A percentile compares a stretch with the other conserved stretches of the same genome.
Evolutionary conservation across 371 early-diverging fungal genomes (phyloP).

Genomic region (Saksenaea vasiformis): DNA sequence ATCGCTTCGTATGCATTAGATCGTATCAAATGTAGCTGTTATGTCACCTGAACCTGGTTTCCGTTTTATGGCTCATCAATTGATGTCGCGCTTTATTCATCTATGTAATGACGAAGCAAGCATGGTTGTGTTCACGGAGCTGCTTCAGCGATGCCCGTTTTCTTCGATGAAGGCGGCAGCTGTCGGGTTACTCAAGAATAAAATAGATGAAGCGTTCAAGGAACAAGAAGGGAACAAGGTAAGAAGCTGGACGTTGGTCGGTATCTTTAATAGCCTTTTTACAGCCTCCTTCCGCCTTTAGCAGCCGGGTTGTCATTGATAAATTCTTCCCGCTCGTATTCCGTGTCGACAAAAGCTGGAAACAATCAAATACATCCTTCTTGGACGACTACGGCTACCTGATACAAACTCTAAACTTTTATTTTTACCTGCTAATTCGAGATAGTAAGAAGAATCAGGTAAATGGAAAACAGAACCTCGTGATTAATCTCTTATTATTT

Average conservation of each 20-base stretch:
- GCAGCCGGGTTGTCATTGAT: conserved; percentile 9
- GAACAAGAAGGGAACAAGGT: not conserved
- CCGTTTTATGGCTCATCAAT: conserved; percentile 22
- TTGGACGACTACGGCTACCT: conserved; percentile 25
- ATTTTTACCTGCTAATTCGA: conserved; percentile 40
- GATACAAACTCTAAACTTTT: conserved; percentile 46
- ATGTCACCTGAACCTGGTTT: conserved; percentile 13
- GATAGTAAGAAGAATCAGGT: conserved; percentile 27
- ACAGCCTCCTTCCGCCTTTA: conserved; percentile 8
- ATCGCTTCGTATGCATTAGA: no score
- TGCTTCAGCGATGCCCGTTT: conserved; percentile 22
- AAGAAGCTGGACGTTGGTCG: not conserved
- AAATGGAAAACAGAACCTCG: conserved; percentile 1
- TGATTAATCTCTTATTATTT: not conserved
- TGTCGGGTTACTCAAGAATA: conserved; percentile 30
- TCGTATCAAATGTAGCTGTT: conserved; percentile 4
- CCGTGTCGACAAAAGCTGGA: not conserved
- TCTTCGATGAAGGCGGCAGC: conserved; percentile 30
- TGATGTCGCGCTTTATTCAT: conserved; percentile 21
- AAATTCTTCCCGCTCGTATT: conserved; percentile 18
- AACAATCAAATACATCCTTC: conserved; percentile 1
- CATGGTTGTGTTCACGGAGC: conserved; percentile 21
- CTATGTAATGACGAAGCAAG: conserved; percentile 23
- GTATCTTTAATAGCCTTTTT: not conserved
- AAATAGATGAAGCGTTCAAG: conserved; percentile 17